phyloP scores from a whole-genome alignment of 1,284 basidiomycete species.

The Peniophora sp. region DNA sequence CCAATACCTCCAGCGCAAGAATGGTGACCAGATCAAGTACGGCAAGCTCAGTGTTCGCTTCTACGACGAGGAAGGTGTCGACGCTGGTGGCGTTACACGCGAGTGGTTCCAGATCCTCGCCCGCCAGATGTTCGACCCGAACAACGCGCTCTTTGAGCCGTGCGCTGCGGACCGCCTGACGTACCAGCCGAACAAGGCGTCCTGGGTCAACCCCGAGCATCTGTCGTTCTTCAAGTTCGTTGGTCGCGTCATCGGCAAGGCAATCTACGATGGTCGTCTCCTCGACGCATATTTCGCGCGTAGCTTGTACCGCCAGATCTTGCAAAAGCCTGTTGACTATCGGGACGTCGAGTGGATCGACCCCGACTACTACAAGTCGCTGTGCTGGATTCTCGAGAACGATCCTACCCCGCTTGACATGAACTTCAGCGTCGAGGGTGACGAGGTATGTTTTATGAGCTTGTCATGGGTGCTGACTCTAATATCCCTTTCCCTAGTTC shows the following conservation, averaged over 20 bases:
- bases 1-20: conserved; percentile 83
- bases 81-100: conserved; percentile 95
- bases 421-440: conserved; percentile 86
- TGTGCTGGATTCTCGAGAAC: conserved; percentile 89
- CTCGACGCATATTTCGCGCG: conserved; percentile 98
- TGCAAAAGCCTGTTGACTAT: conserved; percentile 89
- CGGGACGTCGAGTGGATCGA: conserved; percentile 94
- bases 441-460: conserved; percentile 55
- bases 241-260: conserved; percentile 94
- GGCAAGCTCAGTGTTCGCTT: conserved; percentile 97
- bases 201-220: conserved; percentile 92
- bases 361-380: conserved; percentile 92
- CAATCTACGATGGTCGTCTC: conserved; percentile 91
- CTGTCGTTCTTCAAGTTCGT: conserved; percentile 98
- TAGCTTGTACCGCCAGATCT: conserved; percentile 88
- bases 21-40: conserved; percentile 95
- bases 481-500: conserved; percentile 44
- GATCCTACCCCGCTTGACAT: conserved; percentile 81
- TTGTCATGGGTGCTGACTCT: conserved; percentile 6
- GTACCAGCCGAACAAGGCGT: conserved; percentile 96
- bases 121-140: conserved; percentile 99
- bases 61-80: conserved; percentile 96
- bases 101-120: conserved; percentile 99
- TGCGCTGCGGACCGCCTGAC: conserved; percentile 92
- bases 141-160: conserved; percentile 97